Percentiles rank a stretch among this genome's conserved stretches.
Evolutionary conservation across 257 asterid species (phyloP).

Genomic region (Salvia splendens): DNA sequence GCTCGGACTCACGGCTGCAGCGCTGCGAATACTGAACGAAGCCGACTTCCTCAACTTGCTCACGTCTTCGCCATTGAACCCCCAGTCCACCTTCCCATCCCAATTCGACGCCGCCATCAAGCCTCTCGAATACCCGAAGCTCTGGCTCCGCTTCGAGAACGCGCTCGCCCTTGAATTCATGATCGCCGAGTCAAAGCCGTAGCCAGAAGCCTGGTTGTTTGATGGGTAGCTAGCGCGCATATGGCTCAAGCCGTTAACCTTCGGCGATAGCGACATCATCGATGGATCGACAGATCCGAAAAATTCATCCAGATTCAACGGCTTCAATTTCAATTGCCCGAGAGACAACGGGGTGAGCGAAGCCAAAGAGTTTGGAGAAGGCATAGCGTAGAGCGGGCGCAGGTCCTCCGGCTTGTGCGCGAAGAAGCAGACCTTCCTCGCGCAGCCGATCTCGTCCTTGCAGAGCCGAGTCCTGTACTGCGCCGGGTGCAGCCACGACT

Average conservation of each 20-base stretch:
- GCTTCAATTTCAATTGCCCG: slow-evolving; percentile 44
- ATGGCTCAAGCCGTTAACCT: slow-evolving; percentile 56
- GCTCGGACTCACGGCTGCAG: slow-evolving; percentile 30
- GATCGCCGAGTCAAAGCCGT: slow-evolving; percentile 82
- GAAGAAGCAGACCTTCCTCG: slow-evolving; percentile 85
- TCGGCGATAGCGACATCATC: slow-evolving; percentile 60
- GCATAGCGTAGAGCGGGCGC: slow-evolving; percentile 82
- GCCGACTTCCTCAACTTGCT: slow-evolving; percentile 72
- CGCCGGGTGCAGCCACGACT: slow-evolving; percentile 96
- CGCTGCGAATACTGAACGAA: slow-evolving; percentile 48
- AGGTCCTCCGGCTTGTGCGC: slow-evolving; percentile 84
- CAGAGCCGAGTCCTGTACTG: slow-evolving; percentile 87
- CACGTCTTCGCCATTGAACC: slow-evolving; percentile 67
- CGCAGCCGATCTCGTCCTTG: slow-evolving; percentile 81
- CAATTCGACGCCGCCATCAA: slow-evolving; percentile 51
- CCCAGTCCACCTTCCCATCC: slow-evolving; percentile 92
- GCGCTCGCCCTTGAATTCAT: slow-evolving; percentile 82
- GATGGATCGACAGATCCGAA: slow-evolving; percentile 58
- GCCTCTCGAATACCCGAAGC: slow-evolving; percentile 50
- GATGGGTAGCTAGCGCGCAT: slow-evolving; percentile 77
- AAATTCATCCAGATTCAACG: slow-evolving; percentile 68
- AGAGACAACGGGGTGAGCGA: slow-evolving; percentile 56
- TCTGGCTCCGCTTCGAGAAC: slow-evolving; percentile 80
- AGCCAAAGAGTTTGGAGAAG: slow-evolving; percentile 61
- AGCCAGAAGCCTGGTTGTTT: slow-evolving; percentile 36